Evolutionary conservation across 306 rosid species (phyloP), one percentile per base, ranked within the genome.

Genomic region (Pyrus communis): DNA sequence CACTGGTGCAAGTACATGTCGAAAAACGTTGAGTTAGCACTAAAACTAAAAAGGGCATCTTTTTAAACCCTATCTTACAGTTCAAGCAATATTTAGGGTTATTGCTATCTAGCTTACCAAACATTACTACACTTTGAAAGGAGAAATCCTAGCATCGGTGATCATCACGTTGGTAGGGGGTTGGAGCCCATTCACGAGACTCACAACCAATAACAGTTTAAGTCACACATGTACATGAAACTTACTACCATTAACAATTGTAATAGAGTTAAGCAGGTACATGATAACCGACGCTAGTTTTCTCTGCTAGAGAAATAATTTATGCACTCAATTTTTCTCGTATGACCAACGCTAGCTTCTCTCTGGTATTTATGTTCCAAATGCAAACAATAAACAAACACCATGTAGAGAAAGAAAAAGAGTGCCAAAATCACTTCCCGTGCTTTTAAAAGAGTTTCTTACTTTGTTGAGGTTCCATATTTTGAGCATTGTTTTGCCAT

Each of bases 391-490:
- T 40, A 40, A 40, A 40, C 45, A 40, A 8, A 9, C 45, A 40
- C 11, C 0, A 40, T 2, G 45, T 40, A 9, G 45, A 40, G 45
- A 11, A 11, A 40, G 45, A 40, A 40, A 40, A 40, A 40, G 11
- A 8, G 45, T 40, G 45, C 45, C 11, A 7, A 49, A 49, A 49
- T 49, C 19, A 15, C 55, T 1, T 49, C 55, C 9, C 19, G 2
- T 49, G 18, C 18, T 49, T 15, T 5, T 4, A 5, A 2, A 49
- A 17, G 15, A 3, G n/a, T 67, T 14, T 18, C 87, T 82, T 89
- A 92, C 97, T 67, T 87, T 85, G 79, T 92, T 90, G 77, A 87
- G 88, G 81, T 90, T 90, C 97, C 96, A 92, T 65, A 92, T 90
- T 79, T 92, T 92, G 79, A 92, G 97, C 87, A 88, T 83, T 63